Evolutionary conservation across 495 filamentous ascomycete genomes (phyloP).

Genomic region (Sordaria brevicollis): DNA sequence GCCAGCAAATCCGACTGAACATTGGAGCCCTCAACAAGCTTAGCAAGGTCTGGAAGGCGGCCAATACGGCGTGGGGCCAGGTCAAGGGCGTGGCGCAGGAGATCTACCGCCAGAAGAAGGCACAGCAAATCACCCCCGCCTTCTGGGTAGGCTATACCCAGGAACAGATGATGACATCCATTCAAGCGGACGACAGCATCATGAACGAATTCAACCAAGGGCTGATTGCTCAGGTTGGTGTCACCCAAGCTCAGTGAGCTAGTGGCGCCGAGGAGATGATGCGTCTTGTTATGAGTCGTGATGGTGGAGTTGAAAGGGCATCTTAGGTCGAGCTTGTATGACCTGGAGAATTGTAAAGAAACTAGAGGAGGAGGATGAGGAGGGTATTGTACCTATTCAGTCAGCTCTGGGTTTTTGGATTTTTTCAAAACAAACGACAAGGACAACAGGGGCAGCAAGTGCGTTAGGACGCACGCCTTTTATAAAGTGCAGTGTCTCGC

Average conservation of each 20-base stretch:
- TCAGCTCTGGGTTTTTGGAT: neutral
- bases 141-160: constrained; percentile 44
- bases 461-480: neutral
- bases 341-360: neutral
- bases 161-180: constrained; percentile 44
- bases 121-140: constrained; percentile 36
- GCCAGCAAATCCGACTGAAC: constrained; percentile 68
- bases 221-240: neutral
- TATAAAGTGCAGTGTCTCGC: neutral
- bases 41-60: constrained; percentile 67
- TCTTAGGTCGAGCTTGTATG: neutral
- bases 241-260: neutral
- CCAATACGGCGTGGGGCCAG: constrained; percentile 59
- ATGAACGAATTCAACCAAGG: constrained; percentile 40
- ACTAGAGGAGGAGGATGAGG: neutral
- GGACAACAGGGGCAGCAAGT: neutral
- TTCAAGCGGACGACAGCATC: constrained; percentile 43
- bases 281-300: neutral
- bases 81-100: constrained; percentile 62
- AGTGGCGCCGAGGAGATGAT: neutral
- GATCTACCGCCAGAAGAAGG: constrained; percentile 47
- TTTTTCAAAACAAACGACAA: neutral
- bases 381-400: neutral
- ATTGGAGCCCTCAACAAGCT: constrained; percentile 73
- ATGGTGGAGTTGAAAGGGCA: neutral